These are phyloP conservation scores for Candolleomyces efflorescens DNA, from an alignment of 768 basidiomycete species.

Conservation along the genomic window DNA sequence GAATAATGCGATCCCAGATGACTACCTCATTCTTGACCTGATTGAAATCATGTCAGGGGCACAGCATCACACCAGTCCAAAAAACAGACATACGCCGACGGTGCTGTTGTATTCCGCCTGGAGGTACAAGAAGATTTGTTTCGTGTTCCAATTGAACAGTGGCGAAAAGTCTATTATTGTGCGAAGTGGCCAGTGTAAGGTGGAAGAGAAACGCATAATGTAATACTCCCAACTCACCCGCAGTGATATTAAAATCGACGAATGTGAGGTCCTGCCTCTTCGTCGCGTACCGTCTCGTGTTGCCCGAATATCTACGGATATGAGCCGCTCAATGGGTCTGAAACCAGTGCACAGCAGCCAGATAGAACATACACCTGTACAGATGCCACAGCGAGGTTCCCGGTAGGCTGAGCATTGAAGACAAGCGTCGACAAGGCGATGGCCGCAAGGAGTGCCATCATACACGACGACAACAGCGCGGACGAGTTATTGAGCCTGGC, in stretches of 20 bases:
- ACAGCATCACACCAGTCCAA: background rate
- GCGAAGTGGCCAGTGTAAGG: background rate
- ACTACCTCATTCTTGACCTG: slow-evolving; percentile 55
- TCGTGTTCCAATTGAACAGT: slow-evolving; percentile 95
- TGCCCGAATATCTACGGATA: slow-evolving; percentile 31
- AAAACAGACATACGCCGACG: slow-evolving; percentile 50
- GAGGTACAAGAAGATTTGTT: slow-evolving; percentile 86
- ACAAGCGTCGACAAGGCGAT: slow-evolving; percentile 74
- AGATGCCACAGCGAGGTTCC: slow-evolving; percentile 52
- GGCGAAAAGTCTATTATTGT: slow-evolving; percentile 62
- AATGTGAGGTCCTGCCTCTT: slow-evolving; percentile 74
- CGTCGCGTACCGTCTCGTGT: slow-evolving; percentile 47
- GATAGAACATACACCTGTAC: slow-evolving; percentile 67
- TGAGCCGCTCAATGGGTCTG: background rate
- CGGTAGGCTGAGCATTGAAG: slow-evolving; percentile 54
- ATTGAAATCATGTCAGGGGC: background rate
- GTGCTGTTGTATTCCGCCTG: slow-evolving; percentile 77
- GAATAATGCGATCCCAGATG: slow-evolving; percentile 89
- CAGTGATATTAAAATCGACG: slow-evolving; percentile 75
- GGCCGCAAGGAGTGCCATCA: slow-evolving; percentile 65
- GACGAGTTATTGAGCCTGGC: slow-evolving; percentile 73
- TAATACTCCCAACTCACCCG: slow-evolving; percentile 46
- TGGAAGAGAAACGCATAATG: background rate
- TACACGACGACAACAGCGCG: slow-evolving; percentile 67
- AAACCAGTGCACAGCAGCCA: background rate